phyloP scores from a whole-genome alignment of 2,329 filamentous ascomycete genomes.

The Esteya vermicola region DNA sequence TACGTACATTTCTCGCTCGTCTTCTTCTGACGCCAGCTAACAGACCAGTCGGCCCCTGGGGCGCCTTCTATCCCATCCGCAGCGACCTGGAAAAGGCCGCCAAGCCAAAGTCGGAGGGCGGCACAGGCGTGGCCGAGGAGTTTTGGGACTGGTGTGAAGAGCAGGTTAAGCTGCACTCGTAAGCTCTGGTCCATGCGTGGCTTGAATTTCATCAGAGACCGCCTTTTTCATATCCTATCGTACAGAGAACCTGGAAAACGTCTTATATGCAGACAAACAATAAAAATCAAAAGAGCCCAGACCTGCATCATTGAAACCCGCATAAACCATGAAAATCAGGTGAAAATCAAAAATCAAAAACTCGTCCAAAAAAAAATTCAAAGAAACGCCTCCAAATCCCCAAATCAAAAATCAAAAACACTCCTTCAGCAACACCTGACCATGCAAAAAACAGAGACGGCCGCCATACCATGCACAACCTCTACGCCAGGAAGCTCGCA shows the following conservation, averaged over 20 bases:
- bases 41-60: conserved; percentile 6
- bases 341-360: not conserved
- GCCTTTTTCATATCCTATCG: no score
- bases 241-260: no score
- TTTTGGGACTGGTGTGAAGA: conserved; percentile 8
- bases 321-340: not conserved
- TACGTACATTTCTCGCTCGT: not conserved
- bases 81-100: not conserved
- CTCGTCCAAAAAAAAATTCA: not conserved
- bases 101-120: conserved; percentile 7
- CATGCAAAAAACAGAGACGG: no score
- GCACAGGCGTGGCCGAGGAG: conserved; percentile 2
- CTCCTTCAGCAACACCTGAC: not conserved
- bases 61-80: conserved; percentile 2
- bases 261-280: not conserved
- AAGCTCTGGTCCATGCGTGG: no score
- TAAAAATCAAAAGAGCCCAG: not conserved
- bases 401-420: not conserved
- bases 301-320: not conserved
- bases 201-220: no score
- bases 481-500: conserved; percentile 42
- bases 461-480: not conserved
- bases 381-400: not conserved
- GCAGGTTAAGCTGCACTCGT: conserved; percentile 8
- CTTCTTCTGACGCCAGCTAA: not conserved